Conservation (phyloP, 768 basidiomycete species). For the Tricholoma saponaceum region DNA sequence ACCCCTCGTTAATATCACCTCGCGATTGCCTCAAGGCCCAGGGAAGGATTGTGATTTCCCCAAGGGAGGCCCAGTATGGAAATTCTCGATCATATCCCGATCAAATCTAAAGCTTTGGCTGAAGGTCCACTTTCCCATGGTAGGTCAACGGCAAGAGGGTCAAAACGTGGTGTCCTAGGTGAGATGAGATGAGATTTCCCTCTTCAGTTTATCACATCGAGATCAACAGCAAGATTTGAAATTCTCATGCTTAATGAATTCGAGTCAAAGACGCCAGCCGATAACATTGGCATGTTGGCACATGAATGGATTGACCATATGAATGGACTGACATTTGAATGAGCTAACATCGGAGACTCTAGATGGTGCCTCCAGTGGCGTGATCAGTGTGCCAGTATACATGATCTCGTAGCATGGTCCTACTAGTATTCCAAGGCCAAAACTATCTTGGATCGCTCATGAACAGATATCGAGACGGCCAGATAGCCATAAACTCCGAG, state of each 20-base stretch:
- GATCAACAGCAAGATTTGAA: background rate
- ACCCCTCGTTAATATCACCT: conserved; percentile 28
- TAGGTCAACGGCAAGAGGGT: background rate
- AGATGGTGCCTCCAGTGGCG: too few species aligned
- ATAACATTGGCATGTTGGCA: too few species aligned
- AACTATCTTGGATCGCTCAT: too few species aligned
- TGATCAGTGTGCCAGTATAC: too few species aligned
- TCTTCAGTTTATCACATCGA: background rate
- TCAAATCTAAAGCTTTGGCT: background rate
- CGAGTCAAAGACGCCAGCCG: background rate
- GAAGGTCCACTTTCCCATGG: background rate
- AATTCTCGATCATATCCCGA: conserved; percentile 14
- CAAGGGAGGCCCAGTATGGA: conserved; percentile 3
- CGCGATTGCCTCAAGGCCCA: conserved; percentile 22
- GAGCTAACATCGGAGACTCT: too few species aligned
- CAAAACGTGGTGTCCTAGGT: background rate
- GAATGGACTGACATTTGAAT: too few species aligned
- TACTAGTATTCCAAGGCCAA: too few species aligned
- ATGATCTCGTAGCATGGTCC: too few species aligned
- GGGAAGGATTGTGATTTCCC: conserved; percentile 8
- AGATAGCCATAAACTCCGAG: too few species aligned
- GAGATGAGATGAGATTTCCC: background rate
- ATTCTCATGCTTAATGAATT: background rate
- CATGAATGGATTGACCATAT: too few species aligned
- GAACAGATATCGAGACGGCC: too few species aligned